Base-by-base conservation (phyloP, 306 rosid species). In the Cicer pinnatifidum region DNA sequence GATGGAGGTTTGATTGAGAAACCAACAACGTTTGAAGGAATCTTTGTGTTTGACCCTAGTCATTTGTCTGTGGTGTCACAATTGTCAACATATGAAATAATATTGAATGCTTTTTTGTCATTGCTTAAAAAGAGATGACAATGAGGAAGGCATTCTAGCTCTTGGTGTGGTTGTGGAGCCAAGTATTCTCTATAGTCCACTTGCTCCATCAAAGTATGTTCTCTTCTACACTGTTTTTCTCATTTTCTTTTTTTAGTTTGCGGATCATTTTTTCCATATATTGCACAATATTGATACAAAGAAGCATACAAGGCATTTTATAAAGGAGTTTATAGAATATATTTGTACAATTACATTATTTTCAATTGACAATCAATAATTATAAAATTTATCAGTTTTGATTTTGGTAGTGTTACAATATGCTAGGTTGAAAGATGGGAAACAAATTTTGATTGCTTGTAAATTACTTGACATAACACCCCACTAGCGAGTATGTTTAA, bases 81-180 rank as follows among this genome's bases (percentile, higher is more conserved):
- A 53, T 79, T 94, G 84, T 88, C 98, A 58, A 82, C 89, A 75
- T 95, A 84, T 57, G 89, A 89, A 44, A 38, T 94, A 81, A 88
- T 92, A 77, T 97, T 97, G 33, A 87, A 84, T 76, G 92, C 84
- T 68, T 94, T 94, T 87, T 87, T 94, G 97, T 33, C 97, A 91
- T 81, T 94, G 98, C 76, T 78, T 94, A 68, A 94, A 87, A 83
- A 97, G 97, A 81, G 97, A 87, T 45, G 92, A 86, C 47, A 82
- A 81, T 81, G 98, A 95, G 63, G 97, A 97, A 48, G 98, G 98
- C 67, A 88, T 94, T 70, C 84, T 91, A 78, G 98, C 91, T 89
- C 96, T 94, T 83, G 98, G 98, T 69, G 97, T 89, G 87, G 90
- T 94, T 82, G 69, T 89, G 90, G 97, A 91, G 89, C 96, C 97